phyloP scores from a whole-genome alignment of 495 filamentous ascomycete species.

The Daldinia bambusicola region DNA sequence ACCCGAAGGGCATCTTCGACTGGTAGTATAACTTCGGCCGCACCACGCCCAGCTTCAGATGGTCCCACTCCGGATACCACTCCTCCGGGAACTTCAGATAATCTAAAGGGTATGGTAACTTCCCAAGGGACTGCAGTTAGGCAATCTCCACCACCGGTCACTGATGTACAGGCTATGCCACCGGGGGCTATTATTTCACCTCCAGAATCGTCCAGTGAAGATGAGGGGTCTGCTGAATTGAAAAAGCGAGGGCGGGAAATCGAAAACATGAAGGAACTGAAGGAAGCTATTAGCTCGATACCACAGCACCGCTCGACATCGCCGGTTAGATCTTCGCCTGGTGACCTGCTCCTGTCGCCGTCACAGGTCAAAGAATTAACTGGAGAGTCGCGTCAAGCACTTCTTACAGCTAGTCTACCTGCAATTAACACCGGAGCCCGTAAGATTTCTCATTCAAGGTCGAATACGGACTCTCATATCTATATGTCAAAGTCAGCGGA shows the following conservation, averaged over 20 bases:
- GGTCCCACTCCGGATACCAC: conserved; percentile 55
- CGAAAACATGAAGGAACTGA: conserved; percentile 77
- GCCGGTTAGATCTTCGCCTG: conserved; percentile 57
- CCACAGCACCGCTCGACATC: conserved; percentile 72
- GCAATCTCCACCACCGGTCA: conserved; percentile 81
- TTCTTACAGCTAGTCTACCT: conserved; percentile 44
- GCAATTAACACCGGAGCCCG: conserved; percentile 42
- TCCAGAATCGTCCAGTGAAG: conserved; percentile 88
- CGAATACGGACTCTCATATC: conserved; percentile 80
- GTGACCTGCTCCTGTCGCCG: conserved; percentile 51
- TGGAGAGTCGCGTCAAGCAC: conserved; percentile 45
- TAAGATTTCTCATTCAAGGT: conserved; percentile 78
- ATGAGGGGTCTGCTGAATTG: conserved; percentile 69
- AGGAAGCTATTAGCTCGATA: conserved; percentile 83
- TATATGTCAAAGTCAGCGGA: conserved; percentile 62
- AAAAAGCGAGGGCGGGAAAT: conserved; percentile 61
- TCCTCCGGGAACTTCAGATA: conserved; percentile 57
- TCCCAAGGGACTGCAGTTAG: conserved; percentile 63
- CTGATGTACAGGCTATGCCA: conserved; percentile 73
- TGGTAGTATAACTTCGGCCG: conserved; percentile 35
- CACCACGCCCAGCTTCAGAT: conserved; percentile 47
- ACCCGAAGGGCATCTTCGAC: conserved; percentile 62
- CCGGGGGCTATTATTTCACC: conserved; percentile 85
- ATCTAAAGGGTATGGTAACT: conserved; percentile 58
- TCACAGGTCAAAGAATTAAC: conserved; percentile 50